A percentile compares a stretch with the other conserved stretches of the same genome.
Conservation (phyloP, 2,329 filamentous ascomycete species). For the Rugonectria rugulosa region DNA sequence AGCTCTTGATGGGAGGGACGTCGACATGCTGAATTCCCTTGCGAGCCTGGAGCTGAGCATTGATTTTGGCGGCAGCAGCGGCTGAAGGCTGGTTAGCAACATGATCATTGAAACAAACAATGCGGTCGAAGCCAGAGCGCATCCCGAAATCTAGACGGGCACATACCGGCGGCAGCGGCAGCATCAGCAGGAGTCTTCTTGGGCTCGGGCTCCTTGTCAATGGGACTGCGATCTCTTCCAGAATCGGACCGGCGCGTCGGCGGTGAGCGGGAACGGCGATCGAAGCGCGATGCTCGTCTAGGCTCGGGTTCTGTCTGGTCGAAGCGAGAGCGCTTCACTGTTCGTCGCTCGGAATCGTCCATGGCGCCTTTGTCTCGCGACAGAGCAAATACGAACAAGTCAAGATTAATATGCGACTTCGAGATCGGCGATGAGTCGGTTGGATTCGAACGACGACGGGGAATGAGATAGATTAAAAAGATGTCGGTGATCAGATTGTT, state of each 20-base stretch:
- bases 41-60: conserved; percentile 82
- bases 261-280: conserved; percentile 89
- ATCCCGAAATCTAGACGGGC: conserved; percentile 3
- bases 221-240: conserved; percentile 80
- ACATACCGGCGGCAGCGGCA: conserved; percentile 78
- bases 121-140: conserved; percentile 4
- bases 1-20: conserved; percentile 78
- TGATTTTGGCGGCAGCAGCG: conserved; percentile 88
- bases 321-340: conserved; percentile 87
- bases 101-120: not conserved
- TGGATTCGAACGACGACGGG: not conserved
- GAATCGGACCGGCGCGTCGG: conserved; percentile 71
- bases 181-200: conserved; percentile 68
- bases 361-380: conserved; percentile 47
- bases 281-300: conserved; percentile 80
- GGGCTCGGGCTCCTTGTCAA: conserved; percentile 57
- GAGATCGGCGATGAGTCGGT: not conserved
- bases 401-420: not conserved
- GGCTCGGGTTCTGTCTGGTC: conserved; percentile 89
- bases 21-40: conserved; percentile 92
- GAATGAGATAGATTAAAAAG: not conserved
- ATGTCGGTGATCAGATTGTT: not conserved
- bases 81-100: conserved; percentile 56
- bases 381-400: conserved; percentile 4
- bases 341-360: conserved; percentile 79